Evolutionary conservation across 805 yeast species (phyloP).

Genomic region (Tetrapisispora fleetii): DNA sequence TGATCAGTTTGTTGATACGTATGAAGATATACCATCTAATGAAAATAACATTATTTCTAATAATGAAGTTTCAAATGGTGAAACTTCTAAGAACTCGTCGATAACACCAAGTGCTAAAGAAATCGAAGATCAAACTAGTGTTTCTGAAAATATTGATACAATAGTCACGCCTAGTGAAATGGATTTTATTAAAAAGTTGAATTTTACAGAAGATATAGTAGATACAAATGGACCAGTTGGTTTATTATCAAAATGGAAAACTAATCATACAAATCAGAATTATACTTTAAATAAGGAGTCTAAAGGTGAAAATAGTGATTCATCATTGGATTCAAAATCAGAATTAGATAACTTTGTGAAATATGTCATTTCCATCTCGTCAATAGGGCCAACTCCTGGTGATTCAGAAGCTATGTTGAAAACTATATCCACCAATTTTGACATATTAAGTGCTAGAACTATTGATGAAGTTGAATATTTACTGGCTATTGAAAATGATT

Average conservation of each 20-base stretch:
- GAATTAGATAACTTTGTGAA: conserved; percentile 30
- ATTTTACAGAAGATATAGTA: neutral
- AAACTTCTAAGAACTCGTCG: neutral
- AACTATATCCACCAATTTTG: conserved; percentile 35
- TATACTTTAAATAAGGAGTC: neutral
- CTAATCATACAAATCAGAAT: conserved; percentile 20
- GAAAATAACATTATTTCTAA: neutral
- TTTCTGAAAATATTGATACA: neutral
- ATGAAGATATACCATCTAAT: no score
- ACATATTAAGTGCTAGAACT: conserved; percentile 59
- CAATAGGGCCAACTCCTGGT: conserved; percentile 16
- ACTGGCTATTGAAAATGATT: conserved; percentile 37
- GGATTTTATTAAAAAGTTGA: neutral
- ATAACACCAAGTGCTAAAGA: neutral
- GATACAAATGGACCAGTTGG: conserved; percentile 18
- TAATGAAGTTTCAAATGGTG: neutral
- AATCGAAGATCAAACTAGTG: neutral
- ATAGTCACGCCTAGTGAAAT: neutral
- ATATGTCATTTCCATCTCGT: conserved; percentile 29
- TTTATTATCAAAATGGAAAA: conserved; percentile 25
- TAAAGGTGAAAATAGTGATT: neutral
- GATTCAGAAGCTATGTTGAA: conserved; percentile 8
- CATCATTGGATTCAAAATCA: conserved; percentile 9
- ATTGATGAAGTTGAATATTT: conserved; percentile 56
- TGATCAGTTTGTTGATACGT: neutral